Evolutionary conservation across 2,329 filamentous ascomycete genomes (phyloP).

Genomic region (Aspergillus pseudoterreus): DNA sequence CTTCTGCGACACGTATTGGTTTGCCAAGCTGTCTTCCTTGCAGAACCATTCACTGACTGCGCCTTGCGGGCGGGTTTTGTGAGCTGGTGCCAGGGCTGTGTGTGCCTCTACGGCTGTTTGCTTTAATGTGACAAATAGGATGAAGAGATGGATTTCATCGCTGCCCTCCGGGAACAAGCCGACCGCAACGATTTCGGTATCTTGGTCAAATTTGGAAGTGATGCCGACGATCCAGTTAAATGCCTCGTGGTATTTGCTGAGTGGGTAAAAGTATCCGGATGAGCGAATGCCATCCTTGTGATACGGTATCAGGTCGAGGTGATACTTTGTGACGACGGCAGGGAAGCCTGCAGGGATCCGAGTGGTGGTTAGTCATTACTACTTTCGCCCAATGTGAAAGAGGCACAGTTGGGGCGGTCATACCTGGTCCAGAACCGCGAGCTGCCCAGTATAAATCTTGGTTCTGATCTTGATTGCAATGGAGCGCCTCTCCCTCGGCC

Average conservation of each 20-base stretch:
- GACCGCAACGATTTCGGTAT: slow-evolving; percentile 26
- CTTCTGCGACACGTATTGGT: slow-evolving; percentile 42
- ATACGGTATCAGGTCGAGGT: slow-evolving; percentile 39
- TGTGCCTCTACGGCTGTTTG: slow-evolving; percentile 9
- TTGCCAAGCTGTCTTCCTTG: slow-evolving; percentile 21
- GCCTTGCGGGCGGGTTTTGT: slow-evolving; percentile 37
- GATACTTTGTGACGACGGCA: slow-evolving; percentile 50
- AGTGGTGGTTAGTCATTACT: too few relatives aligned
- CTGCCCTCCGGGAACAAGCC: slow-evolving; percentile 31
- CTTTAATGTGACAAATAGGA: slow-evolving; percentile 19
- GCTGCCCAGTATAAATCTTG: slow-evolving; percentile 50
- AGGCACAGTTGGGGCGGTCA: neutral
- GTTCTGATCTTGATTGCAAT: slow-evolving; percentile 34
- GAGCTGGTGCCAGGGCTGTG: slow-evolving; percentile 10
- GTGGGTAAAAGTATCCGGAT: slow-evolving; percentile 47
- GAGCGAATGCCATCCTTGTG: slow-evolving; percentile 24
- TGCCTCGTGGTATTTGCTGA: slow-evolving; percentile 43
- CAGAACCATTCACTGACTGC: slow-evolving; percentile 37
- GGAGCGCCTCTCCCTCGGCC: slow-evolving; percentile 35
- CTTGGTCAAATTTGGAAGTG: slow-evolving; percentile 9
- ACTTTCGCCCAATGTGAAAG: too few relatives aligned
- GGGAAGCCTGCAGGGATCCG: slow-evolving; percentile 38
- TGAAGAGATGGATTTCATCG: slow-evolving; percentile 21
- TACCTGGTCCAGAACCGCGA: slow-evolving; percentile 46
- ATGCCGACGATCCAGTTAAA: slow-evolving; percentile 45